Percentiles rank a stretch among this genome's conserved stretches.
These are phyloP conservation scores for Polychytrium aggregatum DNA, from an alignment of 192 early-diverging fungal species.

Conservation along the genomic window DNA sequence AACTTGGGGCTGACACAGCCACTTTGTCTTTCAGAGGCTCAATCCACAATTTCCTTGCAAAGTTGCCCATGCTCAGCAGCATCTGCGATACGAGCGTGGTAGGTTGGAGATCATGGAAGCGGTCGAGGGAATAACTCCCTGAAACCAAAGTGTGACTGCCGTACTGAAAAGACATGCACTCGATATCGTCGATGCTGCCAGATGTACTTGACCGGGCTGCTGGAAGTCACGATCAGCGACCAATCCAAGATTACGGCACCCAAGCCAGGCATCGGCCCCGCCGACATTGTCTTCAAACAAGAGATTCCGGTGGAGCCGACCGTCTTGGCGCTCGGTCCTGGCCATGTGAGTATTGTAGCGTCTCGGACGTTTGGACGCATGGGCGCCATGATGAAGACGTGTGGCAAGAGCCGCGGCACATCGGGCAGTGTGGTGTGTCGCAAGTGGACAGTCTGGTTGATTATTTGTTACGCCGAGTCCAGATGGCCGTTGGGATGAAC, in stretches of 20 bases:
- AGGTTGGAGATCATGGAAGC: too few species aligned
- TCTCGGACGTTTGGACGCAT: too few species aligned
- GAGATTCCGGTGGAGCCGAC: constrained; percentile 25
- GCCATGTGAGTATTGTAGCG: constrained; percentile 22
- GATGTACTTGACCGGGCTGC: constrained; percentile 20
- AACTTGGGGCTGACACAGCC: too few species aligned
- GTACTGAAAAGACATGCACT: neutral
- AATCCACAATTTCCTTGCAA: constrained; percentile 26
- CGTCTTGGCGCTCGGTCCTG: constrained; percentile 18
- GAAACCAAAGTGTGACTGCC: neutral
- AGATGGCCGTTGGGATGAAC: constrained; percentile 13
- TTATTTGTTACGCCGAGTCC: too few species aligned
- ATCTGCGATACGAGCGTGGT: constrained; percentile 18
- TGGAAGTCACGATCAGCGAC: constrained; percentile 25
- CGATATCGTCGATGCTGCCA: neutral
- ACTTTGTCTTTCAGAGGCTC: constrained; percentile 14
- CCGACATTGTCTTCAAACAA: too few species aligned
- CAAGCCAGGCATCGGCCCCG: constrained; percentile 5
- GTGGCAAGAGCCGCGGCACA: too few species aligned
- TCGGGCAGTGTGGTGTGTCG: too few species aligned
- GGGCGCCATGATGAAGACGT: too few species aligned
- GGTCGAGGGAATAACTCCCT: too few species aligned
- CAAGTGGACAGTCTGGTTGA: neutral
- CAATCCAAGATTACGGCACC: constrained; percentile 8
- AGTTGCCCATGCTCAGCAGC: constrained; percentile 23